Evolutionary conservation across 352 stramenopile species (phyloP), one percentile per base, ranked within the genome.

Genomic region (Peronospora farinosa): DNA sequence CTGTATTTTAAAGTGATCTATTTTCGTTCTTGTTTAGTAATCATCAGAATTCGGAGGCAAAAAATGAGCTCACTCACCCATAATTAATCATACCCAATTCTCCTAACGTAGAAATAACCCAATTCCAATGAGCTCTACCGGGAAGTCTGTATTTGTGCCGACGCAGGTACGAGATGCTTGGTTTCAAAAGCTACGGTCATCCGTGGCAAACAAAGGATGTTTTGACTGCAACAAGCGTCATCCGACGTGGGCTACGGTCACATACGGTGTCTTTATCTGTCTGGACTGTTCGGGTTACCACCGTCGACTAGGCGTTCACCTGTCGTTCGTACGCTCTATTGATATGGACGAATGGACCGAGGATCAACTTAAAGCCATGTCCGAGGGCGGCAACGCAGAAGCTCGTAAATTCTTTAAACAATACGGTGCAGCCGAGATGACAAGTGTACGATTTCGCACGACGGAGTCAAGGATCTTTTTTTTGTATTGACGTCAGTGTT

Each of bases 321-420:
- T 97, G 46, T 95, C 85, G 19, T 98, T 98, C 51, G 91, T 98
- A 54, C 77, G 93, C 25, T 98, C 92, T 27, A 88, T 96, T 28
- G 91, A 98, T 57, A 96, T 98, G 84, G 93, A 98, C 73, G 87
- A 97, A 56, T 98, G 93, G 93, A 97, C 88, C 3, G 86, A 96
- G 40, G 87, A 96, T 25, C 89, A 98, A 60, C 71, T 98, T 21
- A 89, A 88, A 55, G 47, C 78, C 41, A 98, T 98, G 95, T 81
- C 72, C 37, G 70, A 93, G 19, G 91, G 95, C 25, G 95, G 95
- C n/a, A 98, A 98, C 62, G 74, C 66, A 5, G 87, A 95, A 41
- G 89, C 95, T 25, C 74, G 78, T 41, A 91, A 95, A 53, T 98
- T 96, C 64, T 98, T 98, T 65, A 96, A 95, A 65, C 82, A 94